Conservation (phyloP, 768 basidiomycete genomes). For the Hemileccinum rubropunctum region DNA sequence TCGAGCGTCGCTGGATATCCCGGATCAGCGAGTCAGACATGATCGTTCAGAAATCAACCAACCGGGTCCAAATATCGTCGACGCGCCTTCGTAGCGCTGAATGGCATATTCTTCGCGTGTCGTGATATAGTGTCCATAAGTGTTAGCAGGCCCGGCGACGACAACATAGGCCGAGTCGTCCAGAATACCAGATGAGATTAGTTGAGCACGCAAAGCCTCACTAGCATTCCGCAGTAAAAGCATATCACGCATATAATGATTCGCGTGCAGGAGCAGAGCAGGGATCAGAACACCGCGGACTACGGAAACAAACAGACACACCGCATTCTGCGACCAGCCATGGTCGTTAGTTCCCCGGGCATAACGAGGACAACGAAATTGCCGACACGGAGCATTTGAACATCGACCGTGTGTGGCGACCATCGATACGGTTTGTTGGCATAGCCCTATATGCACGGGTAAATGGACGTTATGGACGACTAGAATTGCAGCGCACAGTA, state of each 20-base stretch:
- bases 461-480: slow-evolving; percentile 13
- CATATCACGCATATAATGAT: neutral
- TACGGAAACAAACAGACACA: slow-evolving; percentile 29
- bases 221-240: slow-evolving; percentile 32
- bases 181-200: slow-evolving; percentile 62
- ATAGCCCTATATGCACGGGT: slow-evolving; percentile 45
- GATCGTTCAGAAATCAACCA: slow-evolving; percentile 24
- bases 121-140: slow-evolving; percentile 72
- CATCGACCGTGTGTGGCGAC: slow-evolving; percentile 69
- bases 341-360: slow-evolving; percentile 79
- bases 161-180: slow-evolving; percentile 72
- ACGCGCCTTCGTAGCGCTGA: slow-evolving; percentile 81
- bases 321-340: slow-evolving; percentile 77
- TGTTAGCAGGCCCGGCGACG: slow-evolving; percentile 78
- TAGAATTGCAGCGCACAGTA: slow-evolving; percentile 31
- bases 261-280: neutral
- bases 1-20: slow-evolving; percentile 60
- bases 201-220: slow-evolving; percentile 60
- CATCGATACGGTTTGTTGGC: slow-evolving; percentile 69
- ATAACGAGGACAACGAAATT: slow-evolving; percentile 74
- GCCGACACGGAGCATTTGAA: slow-evolving; percentile 76
- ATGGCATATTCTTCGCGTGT: slow-evolving; percentile 71
- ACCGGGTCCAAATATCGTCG: slow-evolving; percentile 76
- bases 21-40: neutral
- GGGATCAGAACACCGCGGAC: slow-evolving; percentile 1